phyloP scores from a whole-genome alignment of 2,329 filamentous ascomycete species.

The Proliferodiscus dingleyae region DNA sequence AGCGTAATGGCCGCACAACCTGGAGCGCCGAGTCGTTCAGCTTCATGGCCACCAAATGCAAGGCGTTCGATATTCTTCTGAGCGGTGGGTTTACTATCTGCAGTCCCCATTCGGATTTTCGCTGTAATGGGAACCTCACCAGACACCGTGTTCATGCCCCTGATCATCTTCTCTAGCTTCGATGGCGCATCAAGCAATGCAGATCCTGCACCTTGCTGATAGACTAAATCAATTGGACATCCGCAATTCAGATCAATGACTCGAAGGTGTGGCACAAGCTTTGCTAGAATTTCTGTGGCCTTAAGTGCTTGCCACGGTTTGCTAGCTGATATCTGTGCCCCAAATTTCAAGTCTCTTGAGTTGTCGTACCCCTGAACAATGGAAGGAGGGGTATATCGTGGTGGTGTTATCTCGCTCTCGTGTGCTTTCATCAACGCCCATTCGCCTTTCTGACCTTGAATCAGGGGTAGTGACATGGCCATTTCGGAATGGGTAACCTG shows the following conservation, averaged over 20 bases:
- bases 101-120: conserved; percentile 91
- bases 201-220: conserved; percentile 80
- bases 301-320: conserved; percentile 90
- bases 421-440: conserved; percentile 96
- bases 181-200: conserved; percentile 82
- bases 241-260: conserved; percentile 96
- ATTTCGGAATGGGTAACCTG: conserved; percentile 97
- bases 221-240: conserved; percentile 94
- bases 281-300: conserved; percentile 74
- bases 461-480: conserved; percentile 84
- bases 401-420: conserved; percentile 71
- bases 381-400: conserved; percentile 53
- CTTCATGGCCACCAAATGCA: conserved; percentile 71
- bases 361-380: conserved; percentile 77
- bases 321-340: conserved; percentile 86
- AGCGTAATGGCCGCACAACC: conserved; percentile 94
- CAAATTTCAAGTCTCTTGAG: conserved; percentile 78
- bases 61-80: conserved; percentile 77
- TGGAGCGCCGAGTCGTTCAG: conserved; percentile 65
- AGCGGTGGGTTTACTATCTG: conserved; percentile 72
- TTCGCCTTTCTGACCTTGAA: conserved; percentile 86
- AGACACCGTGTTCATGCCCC: conserved; percentile 93
- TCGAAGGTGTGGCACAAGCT: conserved; percentile 74
- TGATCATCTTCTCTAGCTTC: conserved; percentile 90
- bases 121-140: conserved; percentile 87